phyloP scores from a whole-genome alignment of 73 alveolate species.

The Paramecium sonneborni region DNA sequence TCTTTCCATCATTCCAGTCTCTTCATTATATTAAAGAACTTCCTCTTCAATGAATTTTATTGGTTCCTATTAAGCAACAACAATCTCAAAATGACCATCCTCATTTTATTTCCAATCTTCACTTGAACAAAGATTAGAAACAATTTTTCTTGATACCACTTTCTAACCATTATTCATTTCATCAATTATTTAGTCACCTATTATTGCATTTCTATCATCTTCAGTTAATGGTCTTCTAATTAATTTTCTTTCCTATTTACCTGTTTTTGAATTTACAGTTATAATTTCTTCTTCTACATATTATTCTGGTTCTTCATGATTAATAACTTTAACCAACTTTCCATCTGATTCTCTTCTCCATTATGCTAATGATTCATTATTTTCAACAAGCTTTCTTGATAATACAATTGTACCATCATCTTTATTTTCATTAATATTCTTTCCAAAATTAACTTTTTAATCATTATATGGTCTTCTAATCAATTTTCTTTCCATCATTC shows the following conservation, averaged over 20 bases:
- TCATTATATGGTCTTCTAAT: conserved; percentile 25
- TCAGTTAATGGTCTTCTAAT: background rate
- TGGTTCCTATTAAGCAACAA: background rate
- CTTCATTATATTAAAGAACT: background rate
- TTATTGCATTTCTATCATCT: background rate
- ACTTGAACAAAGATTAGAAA: background rate
- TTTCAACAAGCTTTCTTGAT: background rate
- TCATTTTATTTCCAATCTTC: background rate
- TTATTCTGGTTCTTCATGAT: conserved; percentile 1
- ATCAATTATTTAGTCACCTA: background rate
- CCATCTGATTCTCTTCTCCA: conserved; percentile 24
- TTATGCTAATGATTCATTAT: background rate
- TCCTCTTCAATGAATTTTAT: background rate
- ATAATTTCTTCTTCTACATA: background rate
- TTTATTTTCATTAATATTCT: background rate
- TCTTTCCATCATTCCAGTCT: conserved; percentile 35
- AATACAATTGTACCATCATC: background rate
- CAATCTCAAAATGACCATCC: background rate
- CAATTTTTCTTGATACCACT: background rate
- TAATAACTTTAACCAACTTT: background rate
- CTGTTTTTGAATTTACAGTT: background rate
- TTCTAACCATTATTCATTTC: background rate
- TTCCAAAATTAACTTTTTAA: background rate
- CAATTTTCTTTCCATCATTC: background rate
- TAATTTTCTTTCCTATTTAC: conserved; percentile 14